Evolutionary conservation across 768 basidiomycete species (phyloP).

Genomic region (Infundibulicybe gibba): DNA sequence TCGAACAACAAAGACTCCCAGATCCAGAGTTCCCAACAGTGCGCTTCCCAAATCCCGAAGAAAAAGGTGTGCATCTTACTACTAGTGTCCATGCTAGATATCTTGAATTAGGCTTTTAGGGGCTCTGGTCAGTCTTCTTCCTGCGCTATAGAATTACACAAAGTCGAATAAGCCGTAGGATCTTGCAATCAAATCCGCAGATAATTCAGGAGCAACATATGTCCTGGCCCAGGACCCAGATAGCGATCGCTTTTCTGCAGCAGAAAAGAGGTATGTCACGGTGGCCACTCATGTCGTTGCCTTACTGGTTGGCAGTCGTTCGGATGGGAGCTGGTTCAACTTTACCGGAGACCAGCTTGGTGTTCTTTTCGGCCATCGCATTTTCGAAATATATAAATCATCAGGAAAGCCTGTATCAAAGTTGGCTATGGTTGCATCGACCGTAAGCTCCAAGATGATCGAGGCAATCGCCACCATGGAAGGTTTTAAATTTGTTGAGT

Average conservation of each 20-base stretch:
- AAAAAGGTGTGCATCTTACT: slow-evolving; percentile 54
- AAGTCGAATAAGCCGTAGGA: slow-evolving; percentile 40
- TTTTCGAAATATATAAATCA: slow-evolving; percentile 37
- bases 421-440: slow-evolving; percentile 84
- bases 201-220: slow-evolving; percentile 47
- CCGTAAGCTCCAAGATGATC: slow-evolving; percentile 90
- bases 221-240: slow-evolving; percentile 91
- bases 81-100: neutral
- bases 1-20: slow-evolving; percentile 63
- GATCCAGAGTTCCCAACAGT: slow-evolving; percentile 89
- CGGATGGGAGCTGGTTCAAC: slow-evolving; percentile 55
- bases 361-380: slow-evolving; percentile 37
- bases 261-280: slow-evolving; percentile 53
- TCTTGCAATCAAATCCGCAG: slow-evolving; percentile 64
- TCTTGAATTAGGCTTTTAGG: slow-evolving; percentile 24
- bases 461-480: slow-evolving; percentile 70
- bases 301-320: slow-evolving; percentile 15
- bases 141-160: neutral
- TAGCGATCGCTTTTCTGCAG: slow-evolving; percentile 78
- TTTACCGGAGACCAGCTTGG: slow-evolving; percentile 91
- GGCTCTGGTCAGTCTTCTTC: slow-evolving; percentile 35
- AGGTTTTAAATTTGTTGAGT: slow-evolving; percentile 83
- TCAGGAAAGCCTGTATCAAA: slow-evolving; percentile 46
- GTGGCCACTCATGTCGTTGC: slow-evolving; percentile 1
- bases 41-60: slow-evolving; percentile 85